These are phyloP conservation scores for Metschnikowia picachoensis DNA, from an alignment of 805 yeast genomes.

Conservation along the genomic window DNA sequence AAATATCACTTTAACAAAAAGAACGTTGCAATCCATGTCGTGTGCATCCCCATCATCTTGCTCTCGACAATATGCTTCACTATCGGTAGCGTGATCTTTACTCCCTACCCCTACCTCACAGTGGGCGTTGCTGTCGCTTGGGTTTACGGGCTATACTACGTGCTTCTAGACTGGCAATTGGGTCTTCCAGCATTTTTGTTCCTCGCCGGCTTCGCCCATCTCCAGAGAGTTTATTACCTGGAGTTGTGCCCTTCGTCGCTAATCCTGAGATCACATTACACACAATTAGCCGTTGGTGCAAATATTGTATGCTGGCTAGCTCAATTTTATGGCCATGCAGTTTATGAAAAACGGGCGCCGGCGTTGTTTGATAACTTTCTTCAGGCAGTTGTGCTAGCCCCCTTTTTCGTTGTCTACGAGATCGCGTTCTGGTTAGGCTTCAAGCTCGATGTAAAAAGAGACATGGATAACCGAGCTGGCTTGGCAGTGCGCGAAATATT, in stretches of 20 bases:
- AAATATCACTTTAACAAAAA: slow-evolving; percentile 36
- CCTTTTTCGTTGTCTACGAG: slow-evolving; percentile 83
- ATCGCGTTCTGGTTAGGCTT: slow-evolving; percentile 65
- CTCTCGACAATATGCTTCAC: slow-evolving; percentile 46
- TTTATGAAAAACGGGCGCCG: slow-evolving; percentile 78
- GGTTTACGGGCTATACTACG: slow-evolving; percentile 56
- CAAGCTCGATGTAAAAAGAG: slow-evolving; percentile 45
- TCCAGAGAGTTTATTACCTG: slow-evolving; percentile 21
- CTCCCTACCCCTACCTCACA: slow-evolving; percentile 32
- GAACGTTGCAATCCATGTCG: slow-evolving; percentile 73
- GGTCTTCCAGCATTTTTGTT: slow-evolving; percentile 31
- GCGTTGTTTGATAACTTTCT: slow-evolving; percentile 78
- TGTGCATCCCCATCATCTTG: slow-evolving; percentile 77
- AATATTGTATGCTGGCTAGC: slow-evolving; percentile 68
- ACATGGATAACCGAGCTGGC: slow-evolving; percentile 48
- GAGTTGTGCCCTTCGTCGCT: slow-evolving; percentile 4
- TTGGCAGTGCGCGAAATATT: slow-evolving; percentile 32
- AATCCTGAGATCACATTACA: slow-evolving; percentile 19
- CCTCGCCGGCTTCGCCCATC: slow-evolving; percentile 22
- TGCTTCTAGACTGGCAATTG: slow-evolving; percentile 47
- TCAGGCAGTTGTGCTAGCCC: slow-evolving; percentile 88
- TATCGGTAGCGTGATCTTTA: slow-evolving; percentile 5
- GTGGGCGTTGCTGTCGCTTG: slow-evolving; percentile 45
- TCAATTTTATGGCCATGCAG: slow-evolving; percentile 86
- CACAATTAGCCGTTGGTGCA: slow-evolving; percentile 35